Evolutionary conservation across 352 stramenopile genomes (phyloP).

Genomic region (Globisporangium uncinulatum): DNA sequence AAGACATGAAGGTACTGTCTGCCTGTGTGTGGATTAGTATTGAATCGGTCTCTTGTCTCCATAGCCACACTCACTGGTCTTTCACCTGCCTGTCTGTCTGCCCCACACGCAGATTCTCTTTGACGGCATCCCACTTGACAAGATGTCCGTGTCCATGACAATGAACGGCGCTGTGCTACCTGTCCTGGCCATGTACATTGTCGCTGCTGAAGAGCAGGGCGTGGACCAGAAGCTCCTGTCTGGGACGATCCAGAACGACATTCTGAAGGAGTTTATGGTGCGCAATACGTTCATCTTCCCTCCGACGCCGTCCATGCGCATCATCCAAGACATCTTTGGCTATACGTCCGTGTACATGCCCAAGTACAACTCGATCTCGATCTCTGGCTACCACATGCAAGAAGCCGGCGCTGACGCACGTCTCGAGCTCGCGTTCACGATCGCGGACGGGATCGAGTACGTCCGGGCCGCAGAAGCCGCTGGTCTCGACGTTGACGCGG

Average conservation of each 20-base stretch:
- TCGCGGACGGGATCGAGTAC: conserved; percentile 97
- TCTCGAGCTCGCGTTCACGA: conserved; percentile 96
- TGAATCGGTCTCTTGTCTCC: no score
- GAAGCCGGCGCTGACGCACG: conserved; percentile 93
- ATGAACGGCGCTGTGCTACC: conserved; percentile 98
- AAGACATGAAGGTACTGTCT: conserved; percentile 88
- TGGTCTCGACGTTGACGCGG: conserved; percentile 91
- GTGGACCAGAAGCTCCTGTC: conserved; percentile 84
- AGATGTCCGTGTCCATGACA: conserved; percentile 98
- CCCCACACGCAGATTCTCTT: conserved; percentile 81
- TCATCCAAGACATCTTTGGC: conserved; percentile 97
- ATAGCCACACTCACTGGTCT: no score
- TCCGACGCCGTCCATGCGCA: conserved; percentile 90
- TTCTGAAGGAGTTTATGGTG: conserved; percentile 97
- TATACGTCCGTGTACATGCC: conserved; percentile 96
- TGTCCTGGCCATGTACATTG: conserved; percentile 95
- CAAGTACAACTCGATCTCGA: conserved; percentile 97
- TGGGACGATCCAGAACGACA: conserved; percentile 92
- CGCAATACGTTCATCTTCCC: conserved; percentile 99
- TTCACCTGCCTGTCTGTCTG: no score
- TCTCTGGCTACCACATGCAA: conserved; percentile 98
- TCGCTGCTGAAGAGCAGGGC: conserved; percentile 94
- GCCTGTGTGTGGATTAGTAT: background rate
- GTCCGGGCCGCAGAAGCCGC: conserved; percentile 88
- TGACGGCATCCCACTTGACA: conserved; percentile 92